Base-by-base conservation (phyloP, 108 stramenopile species). In the Nitzschia putrida region DNA sequence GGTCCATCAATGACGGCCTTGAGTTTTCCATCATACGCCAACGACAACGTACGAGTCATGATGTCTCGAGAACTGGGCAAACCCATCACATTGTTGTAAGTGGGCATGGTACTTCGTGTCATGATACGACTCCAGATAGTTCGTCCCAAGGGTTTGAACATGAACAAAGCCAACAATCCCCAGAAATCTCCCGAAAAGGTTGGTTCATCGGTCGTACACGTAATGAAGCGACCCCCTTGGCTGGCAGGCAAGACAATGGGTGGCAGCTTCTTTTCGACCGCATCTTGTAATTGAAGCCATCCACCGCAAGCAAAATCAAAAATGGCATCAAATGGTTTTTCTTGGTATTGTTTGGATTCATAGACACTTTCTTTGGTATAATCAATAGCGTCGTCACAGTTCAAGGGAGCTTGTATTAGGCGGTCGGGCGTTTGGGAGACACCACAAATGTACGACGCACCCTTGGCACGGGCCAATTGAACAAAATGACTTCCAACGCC, bases 1-100 rank as follows among this genome's bases (percentile, higher is more conserved):
- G 88, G 87, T 6, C 86, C 88, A 61, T 93, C 89, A 50, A 93
- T 43, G 39, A 85, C 81, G 14, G 85, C 78, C 44, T 71, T 77
- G 14, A 93, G 67, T 24, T 69, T 70, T 16, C 85, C 85, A 22
- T 79, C 61, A n/a, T 76, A 8, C 5, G 81, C 83, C 38, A 90
- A 64, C 14, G 75, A 50, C 59, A 88, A 76, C 37, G 87, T 83
- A 57, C 79, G 79, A n/a, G 80, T 84, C 64, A 84, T 68, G 53
- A 67, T 53, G 38, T 83, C 66, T 7, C 76, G 80, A 23, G 44
- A 71, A 34, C 66, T 37, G 10, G 74, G 69, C 20, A 85, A 23
- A 8, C 60, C 68, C 55, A 89, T 68, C 50, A 66, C 83, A 44
- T 79, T 84, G 26, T 80, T 77, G 53, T 84, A 89, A 44, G 65